Conservation (phyloP, 2,329 filamentous ascomycete species). For the Colletotrichum melonis region DNA sequence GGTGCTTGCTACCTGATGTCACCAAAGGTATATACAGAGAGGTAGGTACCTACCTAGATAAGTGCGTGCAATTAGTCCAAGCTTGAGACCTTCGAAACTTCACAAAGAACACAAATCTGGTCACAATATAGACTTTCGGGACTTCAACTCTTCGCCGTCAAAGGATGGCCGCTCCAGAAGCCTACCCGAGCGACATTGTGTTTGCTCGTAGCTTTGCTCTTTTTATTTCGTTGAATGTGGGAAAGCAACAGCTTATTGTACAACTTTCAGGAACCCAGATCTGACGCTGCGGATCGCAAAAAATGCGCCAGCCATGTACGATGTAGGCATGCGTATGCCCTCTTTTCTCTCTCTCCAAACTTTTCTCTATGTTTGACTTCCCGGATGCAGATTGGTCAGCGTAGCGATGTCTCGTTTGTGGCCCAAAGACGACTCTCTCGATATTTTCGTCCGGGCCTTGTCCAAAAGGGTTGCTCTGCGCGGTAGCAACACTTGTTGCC, state of each 20-base stretch:
- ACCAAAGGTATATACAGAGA: too few relatives aligned
- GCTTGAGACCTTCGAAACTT: not conserved
- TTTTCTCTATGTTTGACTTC: constrained; percentile 31
- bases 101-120: not conserved
- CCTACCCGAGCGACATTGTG: not conserved
- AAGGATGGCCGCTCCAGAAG: too few relatives aligned
- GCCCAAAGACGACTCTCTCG: constrained; percentile 1
- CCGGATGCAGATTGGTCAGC: constrained; percentile 9
- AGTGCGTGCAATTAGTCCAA: not conserved
- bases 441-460: not conserved
- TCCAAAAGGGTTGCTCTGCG: constrained; percentile 11
- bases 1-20: not conserved
- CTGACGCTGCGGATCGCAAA: constrained; percentile 1
- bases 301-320: not conserved
- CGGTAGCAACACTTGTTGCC: constrained; percentile 12
- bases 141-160: not conserved
- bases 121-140: not conserved
- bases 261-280: constrained; percentile 14
- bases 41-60: not conserved
- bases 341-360: constrained; percentile 13
- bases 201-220: constrained; percentile 18
- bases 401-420: constrained; percentile 7
- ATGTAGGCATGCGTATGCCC: constrained; percentile 21
- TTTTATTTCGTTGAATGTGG: constrained; percentile 12
- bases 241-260: constrained; percentile 23